Evolutionary conservation across 192 early-diverging fungal species (phyloP), one percentile per base, ranked within the genome.

Genomic region (Coemansia nantahalensis): DNA sequence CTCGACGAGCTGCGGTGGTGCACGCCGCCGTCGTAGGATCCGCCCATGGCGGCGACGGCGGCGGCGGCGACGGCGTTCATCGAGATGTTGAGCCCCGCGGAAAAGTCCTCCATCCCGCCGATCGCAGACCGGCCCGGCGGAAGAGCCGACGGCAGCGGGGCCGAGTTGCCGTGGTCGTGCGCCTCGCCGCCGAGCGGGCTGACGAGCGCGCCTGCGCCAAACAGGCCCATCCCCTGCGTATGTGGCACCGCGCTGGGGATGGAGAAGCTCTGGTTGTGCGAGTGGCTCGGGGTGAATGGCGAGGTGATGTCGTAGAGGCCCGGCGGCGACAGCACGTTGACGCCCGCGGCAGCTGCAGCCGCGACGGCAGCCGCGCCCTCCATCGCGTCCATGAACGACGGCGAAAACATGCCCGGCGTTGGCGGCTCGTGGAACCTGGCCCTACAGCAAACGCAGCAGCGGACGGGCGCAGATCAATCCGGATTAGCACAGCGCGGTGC

Each of bases 401-500:
- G 83, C 37, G 84, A 81, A 37, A 88, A 88, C 69, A 88, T 85
- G 16, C 76, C 80, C 0, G 86, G 86, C n/a, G 84, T 85, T 10
- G 67, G 67, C 8, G 84, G 86, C 33, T 67, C 62, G 39, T 68
- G 79, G 0, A 60, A 26, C 23, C 44, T 47, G 16, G 41, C 4
- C 23, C 54, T 62, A 66, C 45, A 14, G 26, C 26, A 7, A 28
- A n/a, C n/a, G n/a, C n/a, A n/a, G n/a, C 26, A 7, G 26, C 3
- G 26, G 26, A 7, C 31, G 40, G 24, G n/a, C 14, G 13, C 12
- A 9, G 13, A 16, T 24, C n/a, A 13, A 50, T 22, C 19, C 1
- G 22, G 19, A 33, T 50, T 21, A 50, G 48, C 37, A 16, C 48
- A 22, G 15, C 6, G 18, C 12, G 14, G 18, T 24, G 23, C n/a